These are phyloP conservation scores for Phialophora verrucosa DNA, from an alignment of 2,329 filamentous ascomycete species.

Conservation along the genomic window DNA sequence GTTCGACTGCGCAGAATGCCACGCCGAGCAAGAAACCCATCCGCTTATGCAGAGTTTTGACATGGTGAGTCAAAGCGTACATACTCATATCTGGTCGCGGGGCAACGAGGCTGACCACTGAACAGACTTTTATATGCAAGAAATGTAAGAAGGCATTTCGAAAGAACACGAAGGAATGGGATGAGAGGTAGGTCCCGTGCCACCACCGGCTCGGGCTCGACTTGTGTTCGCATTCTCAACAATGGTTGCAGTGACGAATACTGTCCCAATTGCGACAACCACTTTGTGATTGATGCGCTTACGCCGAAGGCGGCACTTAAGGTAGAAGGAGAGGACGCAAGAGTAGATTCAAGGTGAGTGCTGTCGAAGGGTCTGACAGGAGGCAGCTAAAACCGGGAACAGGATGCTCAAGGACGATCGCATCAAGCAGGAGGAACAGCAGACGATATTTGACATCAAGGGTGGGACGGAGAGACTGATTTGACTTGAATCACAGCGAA, in stretches of 20 bases:
- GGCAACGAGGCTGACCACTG: neutral
- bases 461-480: slow-evolving; percentile 77
- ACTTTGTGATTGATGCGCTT: slow-evolving; percentile 89
- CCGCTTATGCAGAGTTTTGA: slow-evolving; percentile 76
- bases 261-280: slow-evolving; percentile 98
- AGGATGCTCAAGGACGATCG: slow-evolving; percentile 93
- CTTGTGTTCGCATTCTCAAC: neutral
- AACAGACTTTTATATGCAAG: slow-evolving; percentile 83
- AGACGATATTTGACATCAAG: slow-evolving; percentile 77
- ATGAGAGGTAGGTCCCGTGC: slow-evolving; percentile 67
- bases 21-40: slow-evolving; percentile 80
- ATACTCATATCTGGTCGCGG: neutral
- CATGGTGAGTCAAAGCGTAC: slow-evolving; percentile 62
- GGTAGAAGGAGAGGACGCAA: slow-evolving; percentile 87
- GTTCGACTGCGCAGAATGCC: slow-evolving; percentile 98
- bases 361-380: neutral
- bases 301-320: slow-evolving; percentile 82
- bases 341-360: slow-evolving; percentile 72
- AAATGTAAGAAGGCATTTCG: slow-evolving; percentile 99
- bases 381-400: slow-evolving; percentile 10
- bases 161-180: slow-evolving; percentile 89
- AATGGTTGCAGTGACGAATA: slow-evolving; percentile 77
- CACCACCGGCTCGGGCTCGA: neutral
- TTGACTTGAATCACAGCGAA: slow-evolving; percentile 48
- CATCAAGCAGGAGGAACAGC: slow-evolving; percentile 63